Conservation (phyloP, 2,329 filamentous ascomycete species). For the Arthrinium phaeospermum region DNA sequence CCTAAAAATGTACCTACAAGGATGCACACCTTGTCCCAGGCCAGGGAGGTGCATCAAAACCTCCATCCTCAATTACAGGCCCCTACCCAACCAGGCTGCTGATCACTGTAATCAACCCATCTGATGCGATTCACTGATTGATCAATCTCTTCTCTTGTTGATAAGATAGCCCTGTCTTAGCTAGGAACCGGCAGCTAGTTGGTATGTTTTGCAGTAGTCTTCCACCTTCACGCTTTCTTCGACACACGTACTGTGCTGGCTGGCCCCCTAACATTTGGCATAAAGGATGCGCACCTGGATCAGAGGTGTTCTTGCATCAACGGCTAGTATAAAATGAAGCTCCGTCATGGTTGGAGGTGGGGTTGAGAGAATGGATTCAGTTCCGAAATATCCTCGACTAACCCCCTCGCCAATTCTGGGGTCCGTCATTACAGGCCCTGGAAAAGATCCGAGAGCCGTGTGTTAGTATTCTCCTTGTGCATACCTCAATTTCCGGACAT, state of each 20-base stretch:
- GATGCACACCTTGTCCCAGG: background rate
- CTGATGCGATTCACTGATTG: slow-evolving; percentile 2
- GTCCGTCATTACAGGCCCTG: slow-evolving; percentile 11
- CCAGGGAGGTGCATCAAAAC: background rate
- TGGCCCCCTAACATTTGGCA: background rate
- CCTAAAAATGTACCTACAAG: background rate
- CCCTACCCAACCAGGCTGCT: background rate
- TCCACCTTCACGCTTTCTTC: background rate
- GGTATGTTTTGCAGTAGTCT: slow-evolving; percentile 8
- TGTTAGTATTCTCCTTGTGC: background rate
- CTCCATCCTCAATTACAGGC: background rate
- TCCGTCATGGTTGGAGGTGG: background rate
- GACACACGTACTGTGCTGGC: slow-evolving; percentile 8
- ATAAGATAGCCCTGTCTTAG: slow-evolving; percentile 8
- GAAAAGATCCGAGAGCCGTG: slow-evolving; percentile 8
- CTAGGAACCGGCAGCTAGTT: background rate
- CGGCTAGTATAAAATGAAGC: background rate
- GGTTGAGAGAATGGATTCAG: background rate
- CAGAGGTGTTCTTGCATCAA: background rate
- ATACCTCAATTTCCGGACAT: slow-evolving; percentile 1
- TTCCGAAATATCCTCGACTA: background rate
- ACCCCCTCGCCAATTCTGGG: slow-evolving; percentile 8
- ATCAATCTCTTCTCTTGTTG: background rate
- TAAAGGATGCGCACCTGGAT: background rate
- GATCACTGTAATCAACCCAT: background rate